Evolutionary conservation across 306 rosid species (phyloP), one percentile per base, ranked within the genome.

Genomic region (Arachis stenosperma): DNA sequence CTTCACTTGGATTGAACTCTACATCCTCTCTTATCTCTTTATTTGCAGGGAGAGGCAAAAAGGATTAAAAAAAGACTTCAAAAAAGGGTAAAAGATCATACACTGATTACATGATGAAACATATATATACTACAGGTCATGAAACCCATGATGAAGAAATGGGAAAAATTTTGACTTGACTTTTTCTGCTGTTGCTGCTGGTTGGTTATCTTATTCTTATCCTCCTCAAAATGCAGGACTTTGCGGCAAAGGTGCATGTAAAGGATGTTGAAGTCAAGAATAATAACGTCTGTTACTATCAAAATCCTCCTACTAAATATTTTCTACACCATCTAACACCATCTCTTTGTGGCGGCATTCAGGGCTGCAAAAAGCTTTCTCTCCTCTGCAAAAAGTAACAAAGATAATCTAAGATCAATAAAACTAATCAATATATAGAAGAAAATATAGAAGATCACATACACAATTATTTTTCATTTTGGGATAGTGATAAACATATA

Each of bases 281-380:
- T 41, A 33, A 33, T 33, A 33, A 33, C 27, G 52, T n/a, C 67
- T 70, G 61, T 75, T 87, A 74, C 29, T 46, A 63, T 81, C 85
- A 67, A 59, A 71, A 69, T 81, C 85, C 61, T 33, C 37, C 37
- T 33, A 33, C 37, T 33, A 33, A 33, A 70, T 70, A 74, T 46
- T 77, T 27, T 90, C 86, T 70, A 41, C 52, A 37, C 76, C 91
- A 66, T 91, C 95, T 59, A 89, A 78, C 47, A 84, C 68, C 92
- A 94, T 94, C 82, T 90, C 98, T 79, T 70, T 71, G 79, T 81
- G 54, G 64, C 99, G 90, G 82, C 99, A 95, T 77, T 90, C 91
- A 0, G 36, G 67, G 78, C 97, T 95, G 82, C 99, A 95, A 61
- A 91, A 94, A 7, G 97, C 97, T 81, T 80, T 95, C 76, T 95